Conservation (phyloP, 805 yeast genomes). For the Suhomyces faveliae region DNA sequence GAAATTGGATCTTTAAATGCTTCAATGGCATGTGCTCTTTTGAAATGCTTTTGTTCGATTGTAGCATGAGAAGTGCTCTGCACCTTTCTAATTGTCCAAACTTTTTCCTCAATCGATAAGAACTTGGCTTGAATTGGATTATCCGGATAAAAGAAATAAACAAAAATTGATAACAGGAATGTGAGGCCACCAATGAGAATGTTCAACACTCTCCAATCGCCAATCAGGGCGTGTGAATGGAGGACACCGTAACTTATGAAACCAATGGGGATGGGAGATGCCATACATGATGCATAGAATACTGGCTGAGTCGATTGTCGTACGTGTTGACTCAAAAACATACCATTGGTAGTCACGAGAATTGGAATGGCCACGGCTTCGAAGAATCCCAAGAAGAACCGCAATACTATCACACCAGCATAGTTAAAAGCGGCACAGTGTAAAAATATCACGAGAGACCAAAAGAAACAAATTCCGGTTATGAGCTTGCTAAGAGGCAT, state of each 20-base stretch:
- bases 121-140: constrained; percentile 55
- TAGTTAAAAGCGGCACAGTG: constrained; percentile 46
- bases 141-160: constrained; percentile 48
- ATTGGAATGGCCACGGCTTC: constrained; percentile 25
- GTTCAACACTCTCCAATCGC: constrained; percentile 54
- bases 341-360: constrained; percentile 47
- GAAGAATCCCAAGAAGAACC: constrained; percentile 51
- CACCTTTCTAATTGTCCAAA: constrained; percentile 44
- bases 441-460: constrained; percentile 49
- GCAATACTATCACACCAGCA: constrained; percentile 45
- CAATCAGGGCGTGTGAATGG: constrained; percentile 20
- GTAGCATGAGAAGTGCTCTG: constrained; percentile 31
- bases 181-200: constrained; percentile 59
- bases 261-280: constrained; percentile 51
- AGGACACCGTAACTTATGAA: constrained; percentile 45
- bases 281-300: constrained; percentile 52
- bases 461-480: constrained; percentile 32
- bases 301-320: constrained; percentile 53
- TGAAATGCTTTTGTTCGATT: constrained; percentile 45
- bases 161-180: constrained; percentile 19
- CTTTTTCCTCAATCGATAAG: constrained; percentile 48
- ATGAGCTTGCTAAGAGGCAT: constrained; percentile 42
- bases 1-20: constrained; percentile 43
- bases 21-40: constrained; percentile 49
- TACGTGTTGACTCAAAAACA: constrained; percentile 46